Evolutionary conservation across 176 grass and related monocot species (phyloP).

Genomic region (Secale cereale): DNA sequence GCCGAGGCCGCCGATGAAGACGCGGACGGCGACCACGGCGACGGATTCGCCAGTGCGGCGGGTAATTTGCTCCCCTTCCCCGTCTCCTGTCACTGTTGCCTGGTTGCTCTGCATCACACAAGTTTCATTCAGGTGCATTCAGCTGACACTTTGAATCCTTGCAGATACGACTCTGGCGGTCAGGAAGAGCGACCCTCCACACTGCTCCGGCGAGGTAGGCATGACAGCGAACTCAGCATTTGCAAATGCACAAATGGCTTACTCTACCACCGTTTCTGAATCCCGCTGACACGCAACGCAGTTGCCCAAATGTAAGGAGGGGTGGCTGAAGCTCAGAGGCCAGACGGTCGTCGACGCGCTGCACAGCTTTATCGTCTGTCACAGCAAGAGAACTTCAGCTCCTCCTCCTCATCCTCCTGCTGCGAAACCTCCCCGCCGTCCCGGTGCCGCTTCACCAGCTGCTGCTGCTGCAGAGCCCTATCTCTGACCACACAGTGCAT

Average conservation of each 20-base stretch:
- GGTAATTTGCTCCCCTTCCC: background rate
- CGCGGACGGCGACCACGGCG: background rate
- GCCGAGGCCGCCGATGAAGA: background rate
- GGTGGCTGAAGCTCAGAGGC: constrained; percentile 26
- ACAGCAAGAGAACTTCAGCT: constrained; percentile 8
- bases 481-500: constrained; percentile 15
- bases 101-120: background rate
- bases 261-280: background rate
- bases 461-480: background rate
- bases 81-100: too few species aligned
- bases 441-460: background rate
- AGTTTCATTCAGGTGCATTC: background rate
- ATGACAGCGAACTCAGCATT: background rate
- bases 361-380: constrained; percentile 28
- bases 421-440: background rate
- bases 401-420: background rate
- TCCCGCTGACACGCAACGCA: constrained; percentile 1
- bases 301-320: constrained; percentile 14
- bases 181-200: background rate
- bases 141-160: background rate
- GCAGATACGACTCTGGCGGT: constrained; percentile 32
- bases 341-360: constrained; percentile 13
- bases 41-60: background rate
- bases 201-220: constrained; percentile 21
- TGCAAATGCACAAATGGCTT: background rate